These are phyloP conservation scores for Malbranchea zuffiana DNA, from an alignment of 2,329 filamentous ascomycete genomes.

Conservation along the genomic window DNA sequence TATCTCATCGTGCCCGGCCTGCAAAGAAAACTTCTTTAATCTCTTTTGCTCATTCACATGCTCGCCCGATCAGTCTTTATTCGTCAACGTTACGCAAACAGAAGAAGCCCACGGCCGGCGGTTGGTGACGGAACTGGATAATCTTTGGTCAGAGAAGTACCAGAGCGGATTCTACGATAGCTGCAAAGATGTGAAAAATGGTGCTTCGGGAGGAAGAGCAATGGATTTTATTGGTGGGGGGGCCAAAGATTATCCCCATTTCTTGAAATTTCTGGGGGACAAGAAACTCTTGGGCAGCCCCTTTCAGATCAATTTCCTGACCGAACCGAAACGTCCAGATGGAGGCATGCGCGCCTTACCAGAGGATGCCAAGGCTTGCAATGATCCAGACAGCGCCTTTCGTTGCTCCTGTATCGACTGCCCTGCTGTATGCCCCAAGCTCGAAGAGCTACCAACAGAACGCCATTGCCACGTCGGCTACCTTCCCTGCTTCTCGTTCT, in stretches of 20 bases:
- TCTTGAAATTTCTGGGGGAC: slow-evolving; percentile 85
- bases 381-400: slow-evolving; percentile 74
- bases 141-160: slow-evolving; percentile 74
- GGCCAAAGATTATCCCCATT: slow-evolving; percentile 75
- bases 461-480: slow-evolving; percentile 71
- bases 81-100: slow-evolving; percentile 79
- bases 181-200: slow-evolving; percentile 98
- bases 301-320: slow-evolving; percentile 87
- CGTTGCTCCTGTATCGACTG: slow-evolving; percentile 93
- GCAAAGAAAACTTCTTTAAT: slow-evolving; percentile 98
- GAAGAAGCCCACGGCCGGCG: slow-evolving; percentile 46
- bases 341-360: slow-evolving; percentile 60
- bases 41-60: slow-evolving; percentile 97
- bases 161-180: slow-evolving; percentile 86
- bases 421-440: slow-evolving; percentile 67
- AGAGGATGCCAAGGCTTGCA: slow-evolving; percentile 73
- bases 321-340: slow-evolving; percentile 51
- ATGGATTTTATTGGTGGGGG: slow-evolving; percentile 95
- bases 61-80: slow-evolving; percentile 90
- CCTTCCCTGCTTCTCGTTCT: slow-evolving; percentile 88
- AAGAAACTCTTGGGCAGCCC: slow-evolving; percentile 84
- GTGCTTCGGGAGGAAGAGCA: slow-evolving; percentile 80
- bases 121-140: slow-evolving; percentile 81
- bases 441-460: slow-evolving; percentile 61
- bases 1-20: slow-evolving; percentile 88